Evolutionary conservation across 805 yeast species (phyloP), one percentile per base, ranked within the genome.

Genomic region (Metschnikowia dekortorum): DNA sequence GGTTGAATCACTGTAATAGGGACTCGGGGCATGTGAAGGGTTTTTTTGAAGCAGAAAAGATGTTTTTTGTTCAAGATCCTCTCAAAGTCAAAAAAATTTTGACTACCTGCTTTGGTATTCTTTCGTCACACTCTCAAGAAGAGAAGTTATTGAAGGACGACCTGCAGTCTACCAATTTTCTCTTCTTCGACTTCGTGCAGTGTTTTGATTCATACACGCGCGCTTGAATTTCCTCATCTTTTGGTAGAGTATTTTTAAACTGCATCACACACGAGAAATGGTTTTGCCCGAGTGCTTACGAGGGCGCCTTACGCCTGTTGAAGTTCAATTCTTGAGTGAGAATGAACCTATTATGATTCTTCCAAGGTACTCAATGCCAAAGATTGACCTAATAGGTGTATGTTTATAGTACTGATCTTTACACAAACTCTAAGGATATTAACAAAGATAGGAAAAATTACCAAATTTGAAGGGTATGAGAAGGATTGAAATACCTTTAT

Each of bases 251-350:
- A 26, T 8, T 33, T n/a, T 10, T 41, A 11, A 33, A 18, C 31
- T 34, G 30, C 22, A 18, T 32, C 22, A 29, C 37, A 42, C 16
- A 33, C 13, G 13, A 34, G 18, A 10, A 22, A 57, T 57, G 59
- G 60, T 57, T 22, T 50, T 57, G 38, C 58, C 58, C 7, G 53
- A 49, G 11, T 41, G 43, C 39, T 50, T 57, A 22, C 43, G 54
- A 26, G 53, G 52, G 30, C 80, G 83, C 13, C 80, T 90, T 47
- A 71, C 84, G 35, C 90, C 96, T 0, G 74, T 83, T 14, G 98
- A 92, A 64, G 74, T 91, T 39, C 87, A 83, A 57, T 94, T 88
- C 60, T 71, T 89, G 29, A 94, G 96, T 1, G 97, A 94, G 62
- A 89, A 87, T 64, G 89, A 85, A 51, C 67, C 65, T 3, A 76